These are phyloP conservation scores for Pyricularia grisea DNA, from an alignment of 2,329 filamentous ascomycete genomes.

Conservation along the genomic window DNA sequence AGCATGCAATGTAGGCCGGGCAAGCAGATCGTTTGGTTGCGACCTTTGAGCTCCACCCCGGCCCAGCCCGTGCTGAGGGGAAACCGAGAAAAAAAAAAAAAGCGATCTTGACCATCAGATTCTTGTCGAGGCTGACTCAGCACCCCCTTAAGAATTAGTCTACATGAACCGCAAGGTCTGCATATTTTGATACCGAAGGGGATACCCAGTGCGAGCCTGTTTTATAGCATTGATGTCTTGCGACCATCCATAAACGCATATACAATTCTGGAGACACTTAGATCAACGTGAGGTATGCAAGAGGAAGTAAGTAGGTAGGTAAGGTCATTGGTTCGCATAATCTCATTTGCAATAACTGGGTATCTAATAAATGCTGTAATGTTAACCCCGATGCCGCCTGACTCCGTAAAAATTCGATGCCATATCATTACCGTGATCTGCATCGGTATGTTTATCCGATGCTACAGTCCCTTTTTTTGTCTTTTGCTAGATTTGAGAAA, in stretches of 20 bases:
- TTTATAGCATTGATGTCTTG: neutral
- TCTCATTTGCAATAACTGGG: neutral
- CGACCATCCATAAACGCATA: neutral
- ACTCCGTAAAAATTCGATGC: neutral
- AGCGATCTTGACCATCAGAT: neutral
- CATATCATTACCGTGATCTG: neutral
- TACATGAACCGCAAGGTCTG: neutral
- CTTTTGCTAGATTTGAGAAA: neutral
- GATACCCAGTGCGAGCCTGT: neutral
- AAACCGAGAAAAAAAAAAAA: neutral
- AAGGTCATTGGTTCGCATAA: neutral
- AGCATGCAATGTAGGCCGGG: neutral
- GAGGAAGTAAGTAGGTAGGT: neutral
- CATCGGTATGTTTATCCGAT: neutral
- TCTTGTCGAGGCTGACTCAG: neutral
- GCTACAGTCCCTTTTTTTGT: neutral
- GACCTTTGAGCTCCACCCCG: neutral
- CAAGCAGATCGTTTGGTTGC: neutral
- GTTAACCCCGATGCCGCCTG: neutral
- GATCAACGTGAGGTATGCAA: neutral
- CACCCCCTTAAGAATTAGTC: neutral
- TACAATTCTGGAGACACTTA: neutral
- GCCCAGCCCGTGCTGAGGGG: neutral
- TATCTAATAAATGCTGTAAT: neutral
- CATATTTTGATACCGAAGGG: neutral